Percentiles rank a stretch among this genome's conserved stretches.
Conservation (phyloP, 768 basidiomycete genomes). For the Amyloporia xantha region DNA sequence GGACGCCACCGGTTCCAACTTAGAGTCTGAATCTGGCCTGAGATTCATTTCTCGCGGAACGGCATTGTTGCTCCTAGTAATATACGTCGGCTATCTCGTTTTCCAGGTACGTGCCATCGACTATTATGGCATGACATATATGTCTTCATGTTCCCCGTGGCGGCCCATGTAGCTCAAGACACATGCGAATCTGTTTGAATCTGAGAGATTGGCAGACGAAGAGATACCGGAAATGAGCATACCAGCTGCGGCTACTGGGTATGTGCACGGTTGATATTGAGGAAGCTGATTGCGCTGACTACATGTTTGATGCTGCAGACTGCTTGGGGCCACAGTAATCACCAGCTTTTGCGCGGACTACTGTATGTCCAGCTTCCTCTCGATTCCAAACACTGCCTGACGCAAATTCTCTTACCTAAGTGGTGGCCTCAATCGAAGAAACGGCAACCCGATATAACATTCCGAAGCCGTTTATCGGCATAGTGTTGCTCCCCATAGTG, state of each 20-base stretch:
- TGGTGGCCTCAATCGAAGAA: conserved; percentile 90
- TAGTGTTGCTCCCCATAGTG: conserved; percentile 84
- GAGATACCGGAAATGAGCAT: conserved; percentile 62
- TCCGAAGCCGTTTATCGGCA: conserved; percentile 79
- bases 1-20: conserved; percentile 18
- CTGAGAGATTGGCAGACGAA: conserved; percentile 30
- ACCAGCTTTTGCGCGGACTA: conserved; percentile 90
- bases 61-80: conserved; percentile 63
- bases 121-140: too few species aligned
- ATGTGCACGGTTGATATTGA: background rate
- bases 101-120: conserved; percentile 56
- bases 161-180: conserved; percentile 54
- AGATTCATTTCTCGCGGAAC: conserved; percentile 77
- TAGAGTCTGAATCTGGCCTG: conserved; percentile 38
- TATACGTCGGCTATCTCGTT: conserved; percentile 68
- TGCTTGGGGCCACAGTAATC: conserved; percentile 68
- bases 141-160: background rate
- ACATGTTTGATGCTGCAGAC: conserved; percentile 29
- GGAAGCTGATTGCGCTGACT: background rate
- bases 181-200: conserved; percentile 59
- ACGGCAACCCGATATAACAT: conserved; percentile 76
- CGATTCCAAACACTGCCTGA: background rate
- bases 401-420: too few species aligned
- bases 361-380: conserved; percentile 37
- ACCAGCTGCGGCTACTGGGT: conserved; percentile 44